Evolutionary conservation across 495 filamentous ascomycete genomes (phyloP), one percentile per base, ranked within the genome.

Genomic region (Daldinia decipiens): DNA sequence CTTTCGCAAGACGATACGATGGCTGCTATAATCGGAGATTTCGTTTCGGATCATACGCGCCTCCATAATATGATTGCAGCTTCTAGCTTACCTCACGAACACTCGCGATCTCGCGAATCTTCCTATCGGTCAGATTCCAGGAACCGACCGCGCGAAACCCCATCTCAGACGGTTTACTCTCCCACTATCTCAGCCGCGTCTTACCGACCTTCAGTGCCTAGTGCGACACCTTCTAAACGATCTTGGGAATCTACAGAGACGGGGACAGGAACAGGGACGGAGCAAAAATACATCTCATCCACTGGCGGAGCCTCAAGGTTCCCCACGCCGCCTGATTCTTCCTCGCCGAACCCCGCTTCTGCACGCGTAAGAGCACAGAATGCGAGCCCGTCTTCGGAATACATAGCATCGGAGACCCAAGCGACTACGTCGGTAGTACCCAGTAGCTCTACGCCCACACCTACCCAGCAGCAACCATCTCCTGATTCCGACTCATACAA

Each of bases 401-500:
- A 74, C 50, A 83, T 82, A 80, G 74, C 74, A 75, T 74, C 67
- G 59, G 59, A 74, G 58, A 76, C 72, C 65, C 74, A 75, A 52
- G 74, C 59, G 21, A 65, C 62, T 65, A 72, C 70, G 32, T 59
- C 62, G 54, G 70, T 76, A 50, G 79, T 75, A 24, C 71, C 71
- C 43, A 80, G 73, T 39, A 80, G 75, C 55, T 77, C 74, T 58
- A 68, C 77, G 12, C 78, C 79, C 59, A 76, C 76, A 4, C 62
- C 75, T 9, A 66, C 73, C 6, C 75, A 73, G 54, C 68, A 79
- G 45, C 83, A 88, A 7, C 86, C 83, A 38, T 93, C 92, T 4
- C 91, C 92, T 26, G 88, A 84, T 59, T 90, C 90, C 58, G 81
- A 82, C 52, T 45, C 59, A 13, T 68, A 67, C 50, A 74, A 39